Evolutionary conservation across 2,329 filamentous ascomycete species (phyloP).

Genomic region (Sordariomycetes sp.): DNA sequence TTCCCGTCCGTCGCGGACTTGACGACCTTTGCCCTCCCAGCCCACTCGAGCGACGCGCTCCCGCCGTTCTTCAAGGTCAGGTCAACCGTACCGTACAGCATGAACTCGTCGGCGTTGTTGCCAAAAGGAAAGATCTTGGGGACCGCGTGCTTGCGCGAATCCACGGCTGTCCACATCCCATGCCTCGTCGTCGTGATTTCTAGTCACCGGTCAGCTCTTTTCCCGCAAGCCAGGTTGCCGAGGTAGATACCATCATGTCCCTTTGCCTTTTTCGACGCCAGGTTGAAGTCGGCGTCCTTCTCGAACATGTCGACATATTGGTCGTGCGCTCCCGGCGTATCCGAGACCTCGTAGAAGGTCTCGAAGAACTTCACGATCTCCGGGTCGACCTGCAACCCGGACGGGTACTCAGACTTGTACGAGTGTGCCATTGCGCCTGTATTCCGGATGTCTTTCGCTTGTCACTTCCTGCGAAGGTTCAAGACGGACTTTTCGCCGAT

Average conservation of each 20-base stretch:
- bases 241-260: constrained; percentile 14
- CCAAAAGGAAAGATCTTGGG: constrained; percentile 20
- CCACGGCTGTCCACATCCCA: constrained; percentile 19
- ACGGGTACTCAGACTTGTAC: constrained; percentile 9
- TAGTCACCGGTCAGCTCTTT: constrained; percentile 7
- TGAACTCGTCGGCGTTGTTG: constrained; percentile 14
- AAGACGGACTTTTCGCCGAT: no score
- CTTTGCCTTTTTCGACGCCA: constrained; percentile 15
- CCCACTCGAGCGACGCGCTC: constrained; percentile 38
- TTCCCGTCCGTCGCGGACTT: constrained; percentile 34
- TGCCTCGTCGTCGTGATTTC: constrained; percentile 17
- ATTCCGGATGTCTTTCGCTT: no score
- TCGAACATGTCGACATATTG: constrained; percentile 17
- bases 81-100: constrained; percentile 20
- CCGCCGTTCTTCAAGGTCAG: constrained; percentile 15
- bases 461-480: no score
- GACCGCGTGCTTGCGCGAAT: constrained; percentile 16
- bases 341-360: constrained; percentile 19
- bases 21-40: constrained; percentile 39
- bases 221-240: no score
- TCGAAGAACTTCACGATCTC: constrained; percentile 16
- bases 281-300: constrained; percentile 17
- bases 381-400: constrained; percentile 7
- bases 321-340: constrained; percentile 17
- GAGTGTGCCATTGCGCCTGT: no score